Base-by-base conservation (phyloP, 371 early-diverging fungal genomes). In the Syncephalastrum monosporum region DNA sequence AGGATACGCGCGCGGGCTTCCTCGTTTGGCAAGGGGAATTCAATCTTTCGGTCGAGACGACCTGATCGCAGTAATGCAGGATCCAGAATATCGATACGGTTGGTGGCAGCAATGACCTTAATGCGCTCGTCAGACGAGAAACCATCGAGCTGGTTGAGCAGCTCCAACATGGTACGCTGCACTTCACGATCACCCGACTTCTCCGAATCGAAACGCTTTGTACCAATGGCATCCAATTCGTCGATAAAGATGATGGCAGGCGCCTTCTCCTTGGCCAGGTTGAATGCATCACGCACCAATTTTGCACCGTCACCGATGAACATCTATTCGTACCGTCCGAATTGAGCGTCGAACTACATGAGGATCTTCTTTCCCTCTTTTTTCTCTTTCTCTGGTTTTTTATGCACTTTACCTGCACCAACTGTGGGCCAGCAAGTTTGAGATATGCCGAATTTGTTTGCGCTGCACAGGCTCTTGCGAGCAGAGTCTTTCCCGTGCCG, bases 101-200 rank as follows among this genome's bases (percentile, higher is more conserved):
- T 99, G 42, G 99, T 99, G 23, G 99, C 99, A n/a, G 99, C 99
- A 84, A 99, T 99, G 19, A 99, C 97, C 87, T 99, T 99, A 71
- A 99, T 98, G 52, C 97, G 85, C 51, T 98, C 95, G 63, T 96
- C 94, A 51, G 90, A 90, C 58, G 91, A 88, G 72, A 99, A 99
- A 41, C 99, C 99, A 69, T 99, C 99, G 55, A 99, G 80, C 82
- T 99, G 99, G 75, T 98, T 99, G 55, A 99, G 73, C 5, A 99
- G 86, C 82, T 99, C 99, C 77, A 99, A 79, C 99, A 99, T 99
- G 25, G 99, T 99, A 69, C 99, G 87, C 74, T 99, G 99, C 14
- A 99, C 99, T 84, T 99, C 99, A 71, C 99, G 94, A 82, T 99
- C 99, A 64, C 99, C 99, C 49, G 93, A 92, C 74, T 95, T 97